Conservation (phyloP, 2,329 filamentous ascomycete genomes). For the Coleophoma crateriformis region DNA sequence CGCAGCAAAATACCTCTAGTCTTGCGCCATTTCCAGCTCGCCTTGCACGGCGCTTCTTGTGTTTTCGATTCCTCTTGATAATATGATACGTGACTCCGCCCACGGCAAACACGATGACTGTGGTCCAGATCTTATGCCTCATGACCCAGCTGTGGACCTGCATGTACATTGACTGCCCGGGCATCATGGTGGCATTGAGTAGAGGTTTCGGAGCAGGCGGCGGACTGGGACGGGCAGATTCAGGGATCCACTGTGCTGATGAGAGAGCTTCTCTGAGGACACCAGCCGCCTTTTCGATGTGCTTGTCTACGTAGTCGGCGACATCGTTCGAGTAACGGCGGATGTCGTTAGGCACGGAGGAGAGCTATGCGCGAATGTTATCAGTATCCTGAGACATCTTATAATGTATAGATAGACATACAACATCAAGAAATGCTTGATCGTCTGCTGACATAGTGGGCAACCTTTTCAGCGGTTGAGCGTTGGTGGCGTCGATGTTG, state of each 20-base stretch:
- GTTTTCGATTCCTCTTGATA: conserved; percentile 49
- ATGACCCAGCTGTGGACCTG: conserved; percentile 65
- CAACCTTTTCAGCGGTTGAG: conserved; percentile 2
- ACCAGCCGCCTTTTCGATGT: conserved; percentile 71
- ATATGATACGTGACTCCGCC: conserved; percentile 53
- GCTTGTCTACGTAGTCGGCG: conserved; percentile 73
- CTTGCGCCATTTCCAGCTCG: conserved; percentile 78
- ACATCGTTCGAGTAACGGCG: conserved; percentile 65
- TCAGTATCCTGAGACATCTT: background rate
- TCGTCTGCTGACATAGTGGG: conserved; percentile 71
- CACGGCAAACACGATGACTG: conserved; percentile 64
- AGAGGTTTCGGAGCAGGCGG: conserved; percentile 29
- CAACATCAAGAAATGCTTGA: conserved; percentile 71
- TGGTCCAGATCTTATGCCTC: conserved; percentile 67
- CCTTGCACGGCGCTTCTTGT: conserved; percentile 67
- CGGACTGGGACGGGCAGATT: conserved; percentile 57
- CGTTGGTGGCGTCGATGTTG: background rate
- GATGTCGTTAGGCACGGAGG: conserved; percentile 59
- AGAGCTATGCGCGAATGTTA: conserved; percentile 34
- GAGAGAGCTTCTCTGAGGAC: conserved; percentile 65
- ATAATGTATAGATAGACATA: conserved; percentile 37
- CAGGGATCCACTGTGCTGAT: conserved; percentile 66
- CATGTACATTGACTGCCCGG: conserved; percentile 34
- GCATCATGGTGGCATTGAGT: conserved; percentile 21
- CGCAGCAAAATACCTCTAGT: conserved; percentile 47